Base-by-base conservation (phyloP, 305 asterid genomes). In the Solanum hybrid region DNA sequence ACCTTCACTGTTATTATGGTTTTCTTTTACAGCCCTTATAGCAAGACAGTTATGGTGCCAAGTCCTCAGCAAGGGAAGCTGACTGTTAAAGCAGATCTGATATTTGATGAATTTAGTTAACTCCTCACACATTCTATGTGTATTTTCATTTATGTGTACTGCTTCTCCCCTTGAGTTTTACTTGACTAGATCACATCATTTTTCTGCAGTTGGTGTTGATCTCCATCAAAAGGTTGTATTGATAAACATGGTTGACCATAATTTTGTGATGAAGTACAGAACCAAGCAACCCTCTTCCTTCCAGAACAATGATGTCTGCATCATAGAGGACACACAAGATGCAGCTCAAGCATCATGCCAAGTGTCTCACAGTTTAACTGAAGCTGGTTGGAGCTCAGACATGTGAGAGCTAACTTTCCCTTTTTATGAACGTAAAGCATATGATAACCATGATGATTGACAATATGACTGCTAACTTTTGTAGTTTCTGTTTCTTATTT, bases 191-290 rank as follows among this genome's bases (percentile, higher is more conserved):
- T 81, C 86, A 76, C 27, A n/a, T 41, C 82, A 37, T 88, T 68
- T 80, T 93, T 88, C 75, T 93, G 93, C 97, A 97, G 98, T 97
- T 91, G 98, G 99, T 90, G 95, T 97, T 86, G 99, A 97, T 93
- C 93, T 97, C 92, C 98, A 92, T 93, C 95, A 93, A 88, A 97
- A 93, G 94, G 93, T 95, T 90, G 92, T 91, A 41, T 87, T 96
- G 90, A 92, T 95, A 87, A 95, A 95, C 90, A 95, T 94, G 91
- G 32, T 88, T 17, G 93, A 92, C 87, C 86, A 83, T 34, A 90
- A 89, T 79, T 83, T 88, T 90, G 82, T 72, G 91, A 92, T 87
- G 65, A 96, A 87, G 88, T 89, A 88, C 90, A 91, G 90, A 87
- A 93, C 91, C 39, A 94, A 91, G 88, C 91, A 92, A 89, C 92